Conservation (phyloP, 441 rosid species). For the Erodium trifolium region DNA sequence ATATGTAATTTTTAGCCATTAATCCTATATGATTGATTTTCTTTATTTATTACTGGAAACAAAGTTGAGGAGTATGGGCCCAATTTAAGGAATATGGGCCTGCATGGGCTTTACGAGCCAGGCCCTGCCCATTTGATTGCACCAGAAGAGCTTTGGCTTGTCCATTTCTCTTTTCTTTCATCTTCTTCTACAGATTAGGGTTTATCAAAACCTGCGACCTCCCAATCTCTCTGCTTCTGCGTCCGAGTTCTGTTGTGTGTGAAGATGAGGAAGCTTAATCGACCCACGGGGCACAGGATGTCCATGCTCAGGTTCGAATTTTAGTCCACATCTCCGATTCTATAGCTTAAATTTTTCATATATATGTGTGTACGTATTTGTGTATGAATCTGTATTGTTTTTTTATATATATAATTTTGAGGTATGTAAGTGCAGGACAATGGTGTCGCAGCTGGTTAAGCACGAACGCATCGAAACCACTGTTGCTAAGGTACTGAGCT, state of each 20-base stretch:
- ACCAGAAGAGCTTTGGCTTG: too few species aligned
- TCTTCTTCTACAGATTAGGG: not conserved
- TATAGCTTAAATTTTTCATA: too few species aligned
- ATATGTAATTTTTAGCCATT: too few species aligned
- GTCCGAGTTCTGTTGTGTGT: not conserved
- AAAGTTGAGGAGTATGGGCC: too few species aligned
- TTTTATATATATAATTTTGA: not conserved
- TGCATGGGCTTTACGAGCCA: too few species aligned
- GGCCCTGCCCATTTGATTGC: too few species aligned
- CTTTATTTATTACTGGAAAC: too few species aligned
- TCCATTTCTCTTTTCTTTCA: not conserved
- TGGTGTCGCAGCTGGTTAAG: constrained; percentile 88
- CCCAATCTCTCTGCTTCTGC: not conserved
- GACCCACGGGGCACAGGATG: not conserved
- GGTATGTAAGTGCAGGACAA: constrained; percentile 37
- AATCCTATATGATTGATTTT: too few species aligned
- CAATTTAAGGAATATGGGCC: too few species aligned
- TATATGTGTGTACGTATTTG: too few species aligned
- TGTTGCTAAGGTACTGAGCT: constrained; percentile 56
- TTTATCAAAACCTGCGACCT: not conserved
- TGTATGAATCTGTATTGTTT: not conserved
- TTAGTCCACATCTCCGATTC: not conserved
- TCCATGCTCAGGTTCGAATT: constrained; percentile 1
- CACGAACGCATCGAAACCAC: constrained; percentile 90
- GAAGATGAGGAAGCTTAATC: not conserved